These are phyloP conservation scores for Suillus discolor DNA, from an alignment of 768 basidiomycete species.

Conservation along the genomic window DNA sequence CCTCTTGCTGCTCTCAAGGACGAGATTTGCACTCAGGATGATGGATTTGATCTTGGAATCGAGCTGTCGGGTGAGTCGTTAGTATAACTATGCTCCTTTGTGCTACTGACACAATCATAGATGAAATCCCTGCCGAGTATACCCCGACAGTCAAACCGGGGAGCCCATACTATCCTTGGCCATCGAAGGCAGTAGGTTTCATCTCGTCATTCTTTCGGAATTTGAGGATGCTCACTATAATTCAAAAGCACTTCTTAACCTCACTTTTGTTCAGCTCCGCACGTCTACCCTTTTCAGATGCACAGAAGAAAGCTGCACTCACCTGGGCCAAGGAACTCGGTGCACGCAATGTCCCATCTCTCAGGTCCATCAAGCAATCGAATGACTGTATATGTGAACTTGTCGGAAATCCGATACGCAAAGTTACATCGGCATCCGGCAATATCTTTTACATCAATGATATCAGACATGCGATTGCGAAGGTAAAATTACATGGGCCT, in stretches of 20 bases:
- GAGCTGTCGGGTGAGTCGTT: not conserved
- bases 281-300: constrained; percentile 26
- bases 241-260: constrained; percentile 18
- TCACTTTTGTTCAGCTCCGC: constrained; percentile 31
- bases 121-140: not conserved
- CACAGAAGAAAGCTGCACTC: constrained; percentile 30
- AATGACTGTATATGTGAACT: not conserved
- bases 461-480: constrained; percentile 27
- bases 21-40: not conserved
- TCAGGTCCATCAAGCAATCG: constrained; percentile 15
- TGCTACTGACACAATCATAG: not conserved
- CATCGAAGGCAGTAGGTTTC: constrained; percentile 3
- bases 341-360: constrained; percentile 24
- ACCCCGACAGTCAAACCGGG: constrained; percentile 8
- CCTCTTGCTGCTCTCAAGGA: constrained; percentile 5
- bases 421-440: constrained; percentile 20
- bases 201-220: too few relatives aligned
- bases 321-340: constrained; percentile 28
- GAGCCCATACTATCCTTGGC: constrained; percentile 10
- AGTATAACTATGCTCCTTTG: not conserved
- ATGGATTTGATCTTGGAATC: constrained; percentile 1
- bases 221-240: not conserved
- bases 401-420: constrained; percentile 25
- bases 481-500: not conserved
- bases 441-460: constrained; percentile 27